Evolutionary conservation across 768 basidiomycete species (phyloP), one percentile per base, ranked within the genome.

Genomic region (Trametopsis cervina): DNA sequence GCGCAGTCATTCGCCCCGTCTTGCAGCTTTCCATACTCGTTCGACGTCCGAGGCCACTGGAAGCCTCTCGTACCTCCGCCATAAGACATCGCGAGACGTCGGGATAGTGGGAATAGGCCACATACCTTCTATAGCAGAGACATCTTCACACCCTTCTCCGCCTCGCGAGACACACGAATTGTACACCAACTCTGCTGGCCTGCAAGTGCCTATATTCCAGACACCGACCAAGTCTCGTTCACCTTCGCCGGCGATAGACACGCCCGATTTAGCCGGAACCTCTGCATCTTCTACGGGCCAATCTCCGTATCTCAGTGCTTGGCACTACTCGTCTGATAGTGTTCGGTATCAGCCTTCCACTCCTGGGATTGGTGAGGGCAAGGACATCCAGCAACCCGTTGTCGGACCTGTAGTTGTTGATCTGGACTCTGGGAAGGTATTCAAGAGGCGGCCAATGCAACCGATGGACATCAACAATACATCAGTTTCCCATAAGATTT

Each of bases 351-450:
- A 63, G 55, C 57, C 77, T 51, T 62, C 71, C 26, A 85, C 83
- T 20, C 82, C 83, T 20, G 73, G 68, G 53, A 81, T 83, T 54
- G 82, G 83, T 39, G 71, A 83, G 54, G 66, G 66, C 48, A 84
- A 83, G 57, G 72, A 78, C 51, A 73, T 84, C 50, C 68, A 68
- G 53, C 66, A 72, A 33, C 80, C 77, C 27, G 81, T 85, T 36
- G 80, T 81, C 42, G 74, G 76, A 26, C 83, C 84, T 35, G 72
- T 83, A 12, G 68, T 84, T 25, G 67, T 81, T 52, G 74, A 66
- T 48, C 60, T 82, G 45, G 66, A 64, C 44, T 66, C 68, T 47
- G 46, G 41, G 33, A 36, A 43, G 9, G 40, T 50, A 15, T 11
- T 50, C 12, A 26, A 40, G 40, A 20, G 44, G 10, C 42, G 40